Evolutionary conservation across 306 rosid species (phyloP).

Genomic region (Fragaria vesca): DNA sequence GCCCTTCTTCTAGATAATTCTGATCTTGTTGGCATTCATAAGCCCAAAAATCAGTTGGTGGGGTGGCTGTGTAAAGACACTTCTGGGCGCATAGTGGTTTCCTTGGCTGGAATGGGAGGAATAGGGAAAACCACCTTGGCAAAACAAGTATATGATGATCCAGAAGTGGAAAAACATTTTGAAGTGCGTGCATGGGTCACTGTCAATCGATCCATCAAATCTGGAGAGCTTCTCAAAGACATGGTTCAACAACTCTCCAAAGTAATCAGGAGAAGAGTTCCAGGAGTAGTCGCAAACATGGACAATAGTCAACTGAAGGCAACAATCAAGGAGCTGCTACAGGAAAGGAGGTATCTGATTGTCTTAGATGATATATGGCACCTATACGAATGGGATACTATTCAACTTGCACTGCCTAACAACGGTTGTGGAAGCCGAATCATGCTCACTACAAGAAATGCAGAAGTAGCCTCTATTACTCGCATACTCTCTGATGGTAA

Average conservation of each 20-base stretch:
- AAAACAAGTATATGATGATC: constrained; percentile 62
- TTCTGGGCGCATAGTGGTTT: constrained; percentile 40
- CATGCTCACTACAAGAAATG: constrained; percentile 55
- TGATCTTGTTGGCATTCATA: constrained; percentile 59
- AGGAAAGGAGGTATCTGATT: constrained; percentile 47
- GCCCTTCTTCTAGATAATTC: constrained; percentile 58
- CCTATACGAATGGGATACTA: constrained; percentile 54
- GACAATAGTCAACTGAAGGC: constrained; percentile 33
- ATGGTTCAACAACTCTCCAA: constrained; percentile 40
- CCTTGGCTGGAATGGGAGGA: constrained; percentile 65
- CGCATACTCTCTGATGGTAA: constrained; percentile 39
- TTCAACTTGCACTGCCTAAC: constrained; percentile 53
- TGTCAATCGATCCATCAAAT: constrained; percentile 43
- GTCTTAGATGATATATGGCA: constrained; percentile 67
- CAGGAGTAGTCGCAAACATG: constrained; percentile 41
- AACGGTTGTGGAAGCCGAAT: constrained; percentile 51
- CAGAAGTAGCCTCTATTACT: constrained; percentile 44
- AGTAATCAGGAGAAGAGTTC: constrained; percentile 35
- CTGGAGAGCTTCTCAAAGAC: constrained; percentile 52
- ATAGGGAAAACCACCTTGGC: constrained; percentile 68
- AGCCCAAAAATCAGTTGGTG: constrained; percentile 39
- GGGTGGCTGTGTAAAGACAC: constrained; percentile 34
- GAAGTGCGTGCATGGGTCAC: constrained; percentile 52
- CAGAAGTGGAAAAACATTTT: constrained; percentile 49
- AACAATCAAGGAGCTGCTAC: constrained; percentile 46